Conservation (phyloP, 1,284 basidiomycete species). For the Cryptococcus jaspeensis region DNA sequence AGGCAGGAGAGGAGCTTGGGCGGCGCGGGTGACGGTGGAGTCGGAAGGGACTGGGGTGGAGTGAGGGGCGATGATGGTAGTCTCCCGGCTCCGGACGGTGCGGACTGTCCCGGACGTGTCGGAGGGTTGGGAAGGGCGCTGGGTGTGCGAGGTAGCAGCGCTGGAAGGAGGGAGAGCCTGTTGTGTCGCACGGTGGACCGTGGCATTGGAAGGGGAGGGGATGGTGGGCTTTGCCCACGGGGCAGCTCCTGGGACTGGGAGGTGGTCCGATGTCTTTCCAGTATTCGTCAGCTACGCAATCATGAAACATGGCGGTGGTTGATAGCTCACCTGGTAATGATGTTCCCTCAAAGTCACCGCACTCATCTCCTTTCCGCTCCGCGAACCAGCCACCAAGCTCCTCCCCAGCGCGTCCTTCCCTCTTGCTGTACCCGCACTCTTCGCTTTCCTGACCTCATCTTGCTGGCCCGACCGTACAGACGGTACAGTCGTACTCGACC, state of each 20-base stretch:
- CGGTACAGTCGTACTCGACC: conserved; percentile 2
- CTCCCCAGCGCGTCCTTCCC: background rate
- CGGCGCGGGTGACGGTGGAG: conserved; percentile 8
- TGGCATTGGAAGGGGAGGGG: conserved; percentile 1
- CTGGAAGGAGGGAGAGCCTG: conserved; percentile 6
- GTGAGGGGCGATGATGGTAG: background rate
- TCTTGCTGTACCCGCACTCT: background rate
- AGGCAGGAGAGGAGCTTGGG: conserved; percentile 1
- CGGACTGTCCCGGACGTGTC: background rate
- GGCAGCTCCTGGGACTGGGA: conserved; percentile 1
- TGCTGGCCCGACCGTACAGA: background rate
- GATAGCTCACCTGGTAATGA: conserved; percentile 8
- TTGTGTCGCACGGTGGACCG: conserved; percentile 3
- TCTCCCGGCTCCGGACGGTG: background rate
- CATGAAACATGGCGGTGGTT: background rate
- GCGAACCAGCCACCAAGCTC: background rate
- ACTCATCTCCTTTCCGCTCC: background rate
- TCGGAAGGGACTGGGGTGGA: background rate
- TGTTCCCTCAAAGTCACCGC: background rate
- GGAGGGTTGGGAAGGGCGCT: background rate
- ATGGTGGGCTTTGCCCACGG: background rate
- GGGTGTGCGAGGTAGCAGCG: background rate
- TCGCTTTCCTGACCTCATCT: background rate
- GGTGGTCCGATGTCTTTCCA: conserved; percentile 3
- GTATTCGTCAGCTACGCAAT: background rate